Percentiles rank a stretch among this genome's conserved stretches.
phyloP scores from a whole-genome alignment of 257 asterid genomes.

The Solanum clarkiae region DNA sequence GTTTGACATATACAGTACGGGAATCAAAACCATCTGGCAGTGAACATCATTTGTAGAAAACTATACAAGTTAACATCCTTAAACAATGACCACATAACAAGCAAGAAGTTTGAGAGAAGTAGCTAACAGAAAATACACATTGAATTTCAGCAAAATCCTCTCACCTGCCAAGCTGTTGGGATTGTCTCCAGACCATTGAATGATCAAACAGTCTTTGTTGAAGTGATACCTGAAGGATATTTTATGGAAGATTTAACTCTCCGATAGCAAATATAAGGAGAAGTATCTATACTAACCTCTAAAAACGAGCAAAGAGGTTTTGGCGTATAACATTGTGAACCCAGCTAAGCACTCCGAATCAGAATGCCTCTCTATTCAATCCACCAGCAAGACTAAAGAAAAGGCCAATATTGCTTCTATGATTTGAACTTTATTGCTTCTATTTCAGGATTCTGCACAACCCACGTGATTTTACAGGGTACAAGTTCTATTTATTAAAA shows the following conservation, averaged over 20 bases:
- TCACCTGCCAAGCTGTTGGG: conserved; percentile 98
- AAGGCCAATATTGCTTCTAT: background rate
- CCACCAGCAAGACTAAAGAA: background rate
- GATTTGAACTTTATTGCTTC: background rate
- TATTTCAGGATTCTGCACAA: background rate
- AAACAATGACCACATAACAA: background rate
- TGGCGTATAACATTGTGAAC: background rate
- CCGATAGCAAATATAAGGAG: background rate
- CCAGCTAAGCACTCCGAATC: background rate
- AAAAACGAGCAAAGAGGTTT: background rate
- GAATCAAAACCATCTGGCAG: background rate
- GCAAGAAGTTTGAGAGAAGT: background rate
- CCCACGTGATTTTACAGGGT: background rate
- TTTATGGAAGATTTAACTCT: background rate
- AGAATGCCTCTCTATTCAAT: background rate
- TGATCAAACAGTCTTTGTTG: conserved; percentile 58
- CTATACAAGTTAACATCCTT: background rate
- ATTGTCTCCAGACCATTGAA: conserved; percentile 98
- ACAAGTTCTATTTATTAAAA: background rate
- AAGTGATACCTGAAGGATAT: conserved; percentile 60
- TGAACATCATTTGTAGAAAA: background rate
- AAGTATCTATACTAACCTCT: background rate
- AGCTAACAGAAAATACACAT: background rate
- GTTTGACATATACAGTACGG: background rate
- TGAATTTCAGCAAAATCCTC: background rate